Base-by-base conservation (phyloP, 805 yeast species). In the Maudiozyma serrabonitensis region DNA sequence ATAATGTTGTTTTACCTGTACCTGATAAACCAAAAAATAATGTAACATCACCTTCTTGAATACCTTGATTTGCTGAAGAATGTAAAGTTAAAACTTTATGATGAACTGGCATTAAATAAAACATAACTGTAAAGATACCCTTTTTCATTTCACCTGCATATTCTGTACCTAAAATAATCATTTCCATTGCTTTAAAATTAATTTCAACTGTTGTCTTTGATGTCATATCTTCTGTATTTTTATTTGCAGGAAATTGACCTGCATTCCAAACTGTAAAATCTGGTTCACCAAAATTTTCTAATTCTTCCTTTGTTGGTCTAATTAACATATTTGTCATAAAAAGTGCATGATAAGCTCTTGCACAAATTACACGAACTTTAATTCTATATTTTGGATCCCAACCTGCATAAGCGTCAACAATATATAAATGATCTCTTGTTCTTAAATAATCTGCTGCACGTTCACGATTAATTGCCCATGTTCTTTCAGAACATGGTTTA, bases 91-190 rank as follows among this genome's bases (percentile, higher is more conserved):
- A 80, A 52, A 91, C 89, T 63, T 87, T 72, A 76, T 90, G 86
- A 70, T 79, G 87, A 60, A 93, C 83, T 50, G 99, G 99, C 97
- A 90, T 90, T 70, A 93, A 77, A 78, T 91, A 91, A 75, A 93
- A 91, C 99, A 91, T 91, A 53, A 91, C 98, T 21, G 98, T 89
- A 80, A 91, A 89, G 64, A 91, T 89, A 75, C 99, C 99, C 77
- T 91, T 91, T 78, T 91, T 91, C 99, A 91, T 91, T 77, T 91
- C 99, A 64, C 99, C 99, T 49, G 99, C 99, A 67, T 91, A 91
- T 76, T 91, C 99, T 43, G 98, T 91, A 72, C 99, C 99, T 61
- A 93, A 78, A 64, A 91, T 93, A 56, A 91, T 89, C 99, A 93
- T 91, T 75, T 93, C 99, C 96, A 90, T 90, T 59, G 80, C 88